Evolutionary conservation across 208 protist genomes (phyloP), one percentile per base, ranked within the genome.

Genomic region (Trichomonas vaginalis): DNA sequence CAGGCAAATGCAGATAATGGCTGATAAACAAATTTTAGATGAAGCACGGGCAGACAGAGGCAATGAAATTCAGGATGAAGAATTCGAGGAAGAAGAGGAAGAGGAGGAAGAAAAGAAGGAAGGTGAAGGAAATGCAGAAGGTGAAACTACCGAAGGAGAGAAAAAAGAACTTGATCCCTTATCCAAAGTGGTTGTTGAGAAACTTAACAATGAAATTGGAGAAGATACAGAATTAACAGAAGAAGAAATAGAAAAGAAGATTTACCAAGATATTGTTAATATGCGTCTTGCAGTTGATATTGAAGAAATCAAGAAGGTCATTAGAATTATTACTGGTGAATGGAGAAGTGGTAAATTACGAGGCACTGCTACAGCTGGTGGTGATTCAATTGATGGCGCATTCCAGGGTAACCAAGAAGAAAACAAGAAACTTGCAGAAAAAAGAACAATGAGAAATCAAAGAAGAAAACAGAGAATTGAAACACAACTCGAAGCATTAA

Each of bases 251-350:
- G 86, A 92, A 39, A 42, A 51, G 12, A 23, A 45, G 6, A 15
- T 92, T 39, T 92, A 92, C 15, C 40, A 92, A 92, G 17, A 45
- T 45, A 39, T 92, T 51, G 86, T 92, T 39, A 45, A 92, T 1
- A 6, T 92, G 4, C 86, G 86, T 51, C 45, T 92, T n/a, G 6
- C 86, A 17, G 42, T 48, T 48, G 86, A 92, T 92, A 42, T 92
- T 47, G 86, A 92, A 92, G 86, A 92, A 39, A 92, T 92, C 37
- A 92, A 92, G n/a, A 48, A 92, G 37, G 45, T 92, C 45, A 92
- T 92, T 32, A 35, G 86, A 51, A 51, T 92, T 39, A 92, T 92
- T 39, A 92, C 86, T 51, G 86, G 86, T 92, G 40, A 92, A 92
- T 92, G 86, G 86, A 0, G 86, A 39, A 92, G 86, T 92, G 86